Evolutionary conservation across 2,329 filamentous ascomycete genomes (phyloP).

Genomic region (Fusarium veterinarium): DNA sequence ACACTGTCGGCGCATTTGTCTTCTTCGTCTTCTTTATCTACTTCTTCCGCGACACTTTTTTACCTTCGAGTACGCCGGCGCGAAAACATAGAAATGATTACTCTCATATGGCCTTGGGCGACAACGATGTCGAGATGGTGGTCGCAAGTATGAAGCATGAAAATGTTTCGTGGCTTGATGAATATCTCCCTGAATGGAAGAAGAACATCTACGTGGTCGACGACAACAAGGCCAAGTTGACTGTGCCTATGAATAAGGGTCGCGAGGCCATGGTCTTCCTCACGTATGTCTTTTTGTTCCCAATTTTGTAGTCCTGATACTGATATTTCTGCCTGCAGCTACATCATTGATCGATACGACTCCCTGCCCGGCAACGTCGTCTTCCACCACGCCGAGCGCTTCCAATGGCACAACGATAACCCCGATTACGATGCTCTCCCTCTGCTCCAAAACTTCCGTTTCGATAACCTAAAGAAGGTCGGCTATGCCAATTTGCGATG

Average conservation of each 20-base stretch:
- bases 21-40: slow-evolving; percentile 41
- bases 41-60: slow-evolving; percentile 41
- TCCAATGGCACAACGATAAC: slow-evolving; percentile 66
- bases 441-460: slow-evolving; percentile 60
- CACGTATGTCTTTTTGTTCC: slow-evolving; percentile 47
- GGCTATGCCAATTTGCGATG: slow-evolving; percentile 73
- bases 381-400: slow-evolving; percentile 61
- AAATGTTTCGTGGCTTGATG: slow-evolving; percentile 54
- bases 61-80: slow-evolving; percentile 28
- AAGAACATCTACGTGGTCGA: slow-evolving; percentile 67
- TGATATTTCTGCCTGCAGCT: slow-evolving; percentile 43
- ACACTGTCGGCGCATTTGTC: slow-evolving; percentile 42
- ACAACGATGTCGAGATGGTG: slow-evolving; percentile 49
- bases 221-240: slow-evolving; percentile 58
- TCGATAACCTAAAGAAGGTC: slow-evolving; percentile 61
- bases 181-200: slow-evolving; percentile 58
- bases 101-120: slow-evolving; percentile 35
- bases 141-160: slow-evolving; percentile 50
- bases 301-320: background rate
- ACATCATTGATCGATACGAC: slow-evolving; percentile 63
- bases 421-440: slow-evolving; percentile 65
- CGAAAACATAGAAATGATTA: slow-evolving; percentile 29
- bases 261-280: slow-evolving; percentile 66
- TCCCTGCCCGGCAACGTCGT: slow-evolving; percentile 56
- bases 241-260: slow-evolving; percentile 62